Percentiles rank a stretch among this genome's conserved stretches.
These are phyloP conservation scores for Dissoconium aciculare DNA, from an alignment of 2,329 filamentous ascomycete genomes.

Conservation along the genomic window DNA sequence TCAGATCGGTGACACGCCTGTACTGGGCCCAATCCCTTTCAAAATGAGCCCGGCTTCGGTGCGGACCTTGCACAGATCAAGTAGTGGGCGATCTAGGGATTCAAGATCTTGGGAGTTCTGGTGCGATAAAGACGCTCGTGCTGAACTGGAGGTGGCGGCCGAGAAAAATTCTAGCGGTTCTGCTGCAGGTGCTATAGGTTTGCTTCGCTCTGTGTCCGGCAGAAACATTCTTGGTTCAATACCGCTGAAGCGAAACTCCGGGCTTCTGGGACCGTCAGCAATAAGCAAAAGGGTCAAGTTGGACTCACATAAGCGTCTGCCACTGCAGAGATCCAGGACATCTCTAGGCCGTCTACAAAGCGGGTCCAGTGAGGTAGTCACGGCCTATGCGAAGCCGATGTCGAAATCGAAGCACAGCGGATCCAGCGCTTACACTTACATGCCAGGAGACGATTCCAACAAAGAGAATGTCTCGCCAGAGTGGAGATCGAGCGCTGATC, in stretches of 20 bases:
- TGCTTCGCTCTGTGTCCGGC: constrained; percentile 58
- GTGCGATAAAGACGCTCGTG: constrained; percentile 65
- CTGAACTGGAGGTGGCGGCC: constrained; percentile 65
- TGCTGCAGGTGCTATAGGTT: constrained; percentile 64
- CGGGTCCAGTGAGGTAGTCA: constrained; percentile 2
- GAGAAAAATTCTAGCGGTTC: constrained; percentile 69
- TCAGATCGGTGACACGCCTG: constrained; percentile 12
- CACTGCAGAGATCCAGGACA: constrained; percentile 20
- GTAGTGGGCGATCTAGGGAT: constrained; percentile 60
- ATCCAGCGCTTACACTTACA: constrained; percentile 28
- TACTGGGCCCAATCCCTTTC: constrained; percentile 31
- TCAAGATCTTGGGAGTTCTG: constrained; percentile 84
- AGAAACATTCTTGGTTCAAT: constrained; percentile 38
- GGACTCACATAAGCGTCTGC: constrained; percentile 24
- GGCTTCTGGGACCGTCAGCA: constrained; percentile 9
- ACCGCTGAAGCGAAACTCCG: constrained; percentile 50
- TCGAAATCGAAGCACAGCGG: constrained; percentile 18
- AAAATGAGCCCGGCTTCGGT: constrained; percentile 13
- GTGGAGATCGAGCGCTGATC: constrained; percentile 18
- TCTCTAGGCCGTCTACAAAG: constrained; percentile 20
- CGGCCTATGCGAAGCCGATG: constrained; percentile 1
- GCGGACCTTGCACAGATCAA: constrained; percentile 34
- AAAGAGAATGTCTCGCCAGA: constrained; percentile 79
- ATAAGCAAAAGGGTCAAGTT: constrained; percentile 33
- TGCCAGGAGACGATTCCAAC: constrained; percentile 59